Percentiles rank a stretch among this genome's conserved stretches.
phyloP scores from a whole-genome alignment of 352 stramenopile genomes.

The Phytopythium helicoides region DNA sequence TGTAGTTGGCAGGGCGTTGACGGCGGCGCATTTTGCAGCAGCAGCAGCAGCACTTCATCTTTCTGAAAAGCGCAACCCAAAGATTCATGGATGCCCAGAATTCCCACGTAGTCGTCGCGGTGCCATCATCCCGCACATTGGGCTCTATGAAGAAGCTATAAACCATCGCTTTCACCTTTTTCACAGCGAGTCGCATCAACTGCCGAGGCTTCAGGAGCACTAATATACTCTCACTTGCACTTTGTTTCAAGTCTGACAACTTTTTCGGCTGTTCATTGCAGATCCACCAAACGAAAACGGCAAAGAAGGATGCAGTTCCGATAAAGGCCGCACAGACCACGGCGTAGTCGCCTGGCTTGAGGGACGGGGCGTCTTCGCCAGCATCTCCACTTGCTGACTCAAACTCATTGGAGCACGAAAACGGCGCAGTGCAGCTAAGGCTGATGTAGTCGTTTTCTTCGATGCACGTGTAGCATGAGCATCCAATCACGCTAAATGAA shows the following conservation, averaged over 20 bases:
- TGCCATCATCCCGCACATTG: not conserved
- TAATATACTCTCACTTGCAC: not conserved
- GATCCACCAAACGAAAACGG: not conserved
- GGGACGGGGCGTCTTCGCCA: not conserved
- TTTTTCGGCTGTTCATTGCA: not conserved
- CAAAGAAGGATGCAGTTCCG: not conserved
- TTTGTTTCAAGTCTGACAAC: not conserved
- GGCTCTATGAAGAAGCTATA: not conserved
- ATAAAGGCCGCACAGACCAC: not conserved
- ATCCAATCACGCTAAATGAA: not conserved
- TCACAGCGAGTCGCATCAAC: not conserved
- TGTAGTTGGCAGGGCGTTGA: not conserved
- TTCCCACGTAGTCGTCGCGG: not conserved
- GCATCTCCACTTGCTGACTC: not conserved
- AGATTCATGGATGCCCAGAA: not conserved
- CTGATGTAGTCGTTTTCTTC: not conserved
- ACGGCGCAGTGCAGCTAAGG: not conserved
- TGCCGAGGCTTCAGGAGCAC: not conserved
- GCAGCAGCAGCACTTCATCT: not conserved
- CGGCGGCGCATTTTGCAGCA: not conserved
- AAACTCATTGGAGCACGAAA: constrained; percentile 3
- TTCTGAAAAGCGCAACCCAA: not conserved
- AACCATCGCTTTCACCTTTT: not conserved
- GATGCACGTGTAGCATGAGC: not conserved
- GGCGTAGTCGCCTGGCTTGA: not conserved